These are phyloP conservation scores for Rhododendron williamsianum DNA, from an alignment of 148 eudicot species.

Conservation along the genomic window DNA sequence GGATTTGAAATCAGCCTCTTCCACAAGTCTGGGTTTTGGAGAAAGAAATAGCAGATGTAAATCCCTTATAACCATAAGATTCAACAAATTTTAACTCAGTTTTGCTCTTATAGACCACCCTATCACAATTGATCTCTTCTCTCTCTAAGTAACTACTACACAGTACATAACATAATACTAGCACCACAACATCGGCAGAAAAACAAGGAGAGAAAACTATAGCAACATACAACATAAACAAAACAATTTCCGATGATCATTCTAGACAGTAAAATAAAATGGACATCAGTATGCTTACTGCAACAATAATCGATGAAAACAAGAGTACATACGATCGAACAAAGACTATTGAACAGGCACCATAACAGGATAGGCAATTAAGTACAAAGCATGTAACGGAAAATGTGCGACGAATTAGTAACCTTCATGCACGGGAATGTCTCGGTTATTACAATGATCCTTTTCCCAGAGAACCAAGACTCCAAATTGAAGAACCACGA, in stretches of 20 bases:
- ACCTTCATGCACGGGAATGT: neutral
- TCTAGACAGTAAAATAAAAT: neutral
- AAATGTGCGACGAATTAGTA: neutral
- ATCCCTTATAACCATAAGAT: neutral
- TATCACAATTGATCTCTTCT: neutral
- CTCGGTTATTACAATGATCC: neutral
- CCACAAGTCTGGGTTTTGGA: slow-evolving; percentile 57
- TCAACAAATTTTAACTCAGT: neutral
- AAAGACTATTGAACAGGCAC: neutral
- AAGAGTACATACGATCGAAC: neutral
- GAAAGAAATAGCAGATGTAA: neutral
- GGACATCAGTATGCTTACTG: neutral
- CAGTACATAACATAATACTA: neutral
- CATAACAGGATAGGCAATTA: neutral
- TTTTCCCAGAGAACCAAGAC: neutral
- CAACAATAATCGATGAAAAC: neutral
- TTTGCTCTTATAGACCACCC: neutral
- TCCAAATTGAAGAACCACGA: neutral
- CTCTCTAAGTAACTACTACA: neutral
- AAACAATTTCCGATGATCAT: neutral
- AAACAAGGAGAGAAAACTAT: neutral
- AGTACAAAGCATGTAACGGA: neutral
- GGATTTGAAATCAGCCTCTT: slow-evolving; percentile 84
- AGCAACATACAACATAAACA: neutral
- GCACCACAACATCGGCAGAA: neutral